Base-by-base conservation (phyloP, 306 rosid species). In the Vachellia collinsii region DNA sequence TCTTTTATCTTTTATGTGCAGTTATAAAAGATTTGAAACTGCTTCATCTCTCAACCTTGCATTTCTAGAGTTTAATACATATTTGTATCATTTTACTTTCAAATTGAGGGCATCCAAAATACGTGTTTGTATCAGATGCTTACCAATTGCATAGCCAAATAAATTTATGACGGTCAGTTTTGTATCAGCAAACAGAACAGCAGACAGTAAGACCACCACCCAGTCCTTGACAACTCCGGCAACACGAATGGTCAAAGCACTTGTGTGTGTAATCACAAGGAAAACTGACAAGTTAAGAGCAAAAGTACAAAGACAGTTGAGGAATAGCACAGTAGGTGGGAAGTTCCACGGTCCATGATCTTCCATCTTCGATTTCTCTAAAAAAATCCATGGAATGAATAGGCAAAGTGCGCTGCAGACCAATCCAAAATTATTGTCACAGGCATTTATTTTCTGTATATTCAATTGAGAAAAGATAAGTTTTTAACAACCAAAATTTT, bases 181-280 rank as follows among this genome's bases (percentile, higher is more conserved):
- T 43, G 97, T 94, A 84, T 95, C 99, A 48, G 99, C 98, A 82
- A 95, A 95, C 76, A 95, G 81, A 86, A 87, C 83, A 80, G 99
- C 99, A 17, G 99, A 95, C 74, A 95, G 51, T 75, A 95, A 85
- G 83, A 95, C 99, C 83, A 95, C 99, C 77, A 95, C 90, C 99
- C 99, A 95, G 83, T 95, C 99, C 87, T 95, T 95, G 86, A 95
- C 96, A 79, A 95, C 99, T 80, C 99, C 99, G 47, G 98, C 98
- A 70, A 95, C 99, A 71, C 99, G 97, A 86, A 95, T 93, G 69
- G 99, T 95, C 90, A 95, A 87, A 74, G 99, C 99, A 85, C 98
- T 95, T 75, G 99, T 95, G 83, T 95, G 98, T 22, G 97, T 88
- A 79, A 95, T 95, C 74, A 95, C 99, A 43, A 95, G 97, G 89